These are phyloP conservation scores for Bruguiera parviflora DNA, from an alignment of 345 rosid species.

Conservation along the genomic window DNA sequence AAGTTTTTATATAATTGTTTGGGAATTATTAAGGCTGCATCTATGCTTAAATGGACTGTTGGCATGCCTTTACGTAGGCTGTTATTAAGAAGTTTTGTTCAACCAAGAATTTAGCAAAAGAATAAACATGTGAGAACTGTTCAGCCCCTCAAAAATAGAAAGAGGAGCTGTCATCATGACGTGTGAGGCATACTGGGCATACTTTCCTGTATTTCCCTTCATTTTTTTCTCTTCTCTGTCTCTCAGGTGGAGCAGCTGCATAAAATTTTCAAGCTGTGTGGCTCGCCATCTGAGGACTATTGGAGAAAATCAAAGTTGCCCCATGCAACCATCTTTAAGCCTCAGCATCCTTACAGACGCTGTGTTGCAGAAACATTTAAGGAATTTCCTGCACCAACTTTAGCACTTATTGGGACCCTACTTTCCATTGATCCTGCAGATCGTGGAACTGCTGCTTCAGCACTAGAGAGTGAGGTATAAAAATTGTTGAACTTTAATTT, in stretches of 20 bases:
- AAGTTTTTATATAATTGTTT: too few species aligned
- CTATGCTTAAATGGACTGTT: too few species aligned
- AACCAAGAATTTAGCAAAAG: too few species aligned
- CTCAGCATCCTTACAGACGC: slow-evolving; percentile 90
- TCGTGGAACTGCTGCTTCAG: slow-evolving; percentile 83
- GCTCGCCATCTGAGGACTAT: slow-evolving; percentile 91
- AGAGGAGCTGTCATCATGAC: too few species aligned
- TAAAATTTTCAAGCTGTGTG: slow-evolving; percentile 97
- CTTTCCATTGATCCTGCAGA: slow-evolving; percentile 87
- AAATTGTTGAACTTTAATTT: not conserved
- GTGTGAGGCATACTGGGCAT: too few species aligned
- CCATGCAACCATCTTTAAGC: slow-evolving; percentile 95
- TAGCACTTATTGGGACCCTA: slow-evolving; percentile 77
- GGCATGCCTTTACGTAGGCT: too few species aligned
- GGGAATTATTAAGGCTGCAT: too few species aligned
- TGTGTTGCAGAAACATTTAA: slow-evolving; percentile 88
- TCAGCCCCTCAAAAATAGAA: too few species aligned
- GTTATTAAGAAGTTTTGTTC: too few species aligned
- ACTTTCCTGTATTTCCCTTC: not conserved
- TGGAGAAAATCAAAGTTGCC: slow-evolving; percentile 96
- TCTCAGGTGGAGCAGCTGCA: slow-evolving; percentile 94
- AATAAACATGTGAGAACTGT: too few species aligned
- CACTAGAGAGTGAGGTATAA: slow-evolving; percentile 79
- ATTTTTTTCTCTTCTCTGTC: slow-evolving; percentile 7
- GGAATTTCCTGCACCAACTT: slow-evolving; percentile 84